Base-by-base conservation (phyloP, 805 yeast species). In the Candida chilensis region DNA sequence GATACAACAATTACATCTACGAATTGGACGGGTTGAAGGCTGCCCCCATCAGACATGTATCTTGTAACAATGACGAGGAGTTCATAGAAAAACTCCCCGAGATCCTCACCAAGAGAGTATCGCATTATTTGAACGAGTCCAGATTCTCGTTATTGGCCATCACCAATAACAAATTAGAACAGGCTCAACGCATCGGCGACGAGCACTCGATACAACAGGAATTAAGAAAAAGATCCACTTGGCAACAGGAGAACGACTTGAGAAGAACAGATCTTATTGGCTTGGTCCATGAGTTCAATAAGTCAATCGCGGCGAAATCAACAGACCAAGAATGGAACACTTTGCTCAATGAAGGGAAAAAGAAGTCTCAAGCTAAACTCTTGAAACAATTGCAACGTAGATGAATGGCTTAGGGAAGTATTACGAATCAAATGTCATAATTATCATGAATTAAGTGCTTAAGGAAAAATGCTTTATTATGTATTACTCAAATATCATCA, bases 21-120 rank as follows among this genome's bases (percentile, higher is more conserved):
- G 85, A 78, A 42, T 51, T 78, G 29, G 85, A 78, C 44, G 85
- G 85, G 2, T 54, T 78, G 30, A 71, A 69, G 33, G 54, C 52
- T 15, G 63, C 48, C 27, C 82, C 84, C 3, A 73, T 78, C 24
- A 52, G 50, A 30, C 83, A 76, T 41, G 68, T 68, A 1, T 54
- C 34, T 2, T 64, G 74, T 37, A 39, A 39, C 2, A 40, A 47
- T 11, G 56, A 57, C 5, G 62, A 62, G 11, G 69, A 68, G 29
- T 63, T 71, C 29, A 48, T 52, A 24, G 47, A 46, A 24, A 57
- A 61, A 37, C 42, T 72, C 12, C 66, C 74, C 5, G 41, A 44
- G 7, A 70, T 74, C 2, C 44, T 78, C 8, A 54, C 47, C 32
- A 49, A 60, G 12, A 54, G 83, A 24, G 66, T 77, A 11, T 37